These are phyloP conservation scores for Fusarium keratoplasticum DNA, from an alignment of 2,329 filamentous ascomycete genomes.

Conservation along the genomic window DNA sequence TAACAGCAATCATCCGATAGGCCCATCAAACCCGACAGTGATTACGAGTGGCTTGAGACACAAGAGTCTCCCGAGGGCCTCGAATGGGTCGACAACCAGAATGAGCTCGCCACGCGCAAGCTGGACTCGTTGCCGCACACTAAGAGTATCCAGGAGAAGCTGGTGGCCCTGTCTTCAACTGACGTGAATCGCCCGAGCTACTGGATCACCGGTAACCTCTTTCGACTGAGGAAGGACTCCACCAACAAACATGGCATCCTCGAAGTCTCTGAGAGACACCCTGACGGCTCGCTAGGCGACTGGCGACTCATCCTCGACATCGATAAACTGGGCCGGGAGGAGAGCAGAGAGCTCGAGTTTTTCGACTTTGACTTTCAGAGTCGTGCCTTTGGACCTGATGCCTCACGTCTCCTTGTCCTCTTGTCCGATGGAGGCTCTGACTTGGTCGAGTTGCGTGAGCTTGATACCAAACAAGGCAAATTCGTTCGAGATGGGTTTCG, in stretches of 20 bases:
- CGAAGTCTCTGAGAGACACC: not conserved
- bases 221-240: not conserved
- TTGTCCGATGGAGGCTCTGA: not conserved
- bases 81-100: not conserved
- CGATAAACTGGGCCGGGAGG: not conserved
- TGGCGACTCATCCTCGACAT: not conserved
- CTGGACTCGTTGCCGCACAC: not conserved
- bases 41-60: not conserved
- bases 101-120: not conserved
- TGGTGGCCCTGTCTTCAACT: not conserved
- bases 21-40: not conserved
- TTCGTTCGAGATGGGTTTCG: not conserved
- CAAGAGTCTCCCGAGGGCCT: not conserved
- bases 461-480: not conserved
- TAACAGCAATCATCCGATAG: not conserved
- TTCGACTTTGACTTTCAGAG: not conserved
- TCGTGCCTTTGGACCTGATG: not conserved
- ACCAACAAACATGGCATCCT: not conserved
- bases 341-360: not conserved
- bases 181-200: not conserved
- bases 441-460: not conserved
- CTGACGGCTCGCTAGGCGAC: not conserved
- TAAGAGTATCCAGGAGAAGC: not conserved
- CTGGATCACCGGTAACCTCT: not conserved
- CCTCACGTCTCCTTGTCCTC: not conserved